Base-by-base conservation (phyloP, 805 yeast species). In the Cyberlindnera euphorbiiphila region DNA sequence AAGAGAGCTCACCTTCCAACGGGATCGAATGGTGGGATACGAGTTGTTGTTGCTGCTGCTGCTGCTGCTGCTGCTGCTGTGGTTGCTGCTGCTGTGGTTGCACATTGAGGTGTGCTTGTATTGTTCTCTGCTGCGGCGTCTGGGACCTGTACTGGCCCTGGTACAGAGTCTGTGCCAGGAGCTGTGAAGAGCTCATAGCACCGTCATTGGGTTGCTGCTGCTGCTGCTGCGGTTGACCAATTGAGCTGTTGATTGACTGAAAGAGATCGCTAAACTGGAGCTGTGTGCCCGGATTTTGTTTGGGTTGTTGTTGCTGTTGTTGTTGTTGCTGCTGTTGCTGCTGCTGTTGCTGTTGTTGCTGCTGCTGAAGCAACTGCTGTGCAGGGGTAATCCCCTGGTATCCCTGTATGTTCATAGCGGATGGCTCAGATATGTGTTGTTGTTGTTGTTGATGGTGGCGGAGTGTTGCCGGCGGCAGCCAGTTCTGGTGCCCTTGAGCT, bases 91-190 rank as follows among this genome's bases (percentile, higher is more conserved):
- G 59, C 22, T 51, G 64, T 32, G 58, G 64, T 16, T 47, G 59
- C 36, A 53, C 67, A 14, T 54, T 57, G 28, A 54, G 62, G 27
- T 57, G 60, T 36, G 56, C 61, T 35, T 54, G 64, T 37, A 49
- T 44, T 10, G 48, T 46, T 47, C 57, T 48, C 39, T 47, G 47
- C 28, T 53, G 62, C 15, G 62, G 61, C 9, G 64, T 61, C 26
- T 48, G 57, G 11, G 61, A 47, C 27, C 67, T 55, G 45, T 59
- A 66, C 20, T 57, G 60, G 25, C 69, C 68, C 37, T 63, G 72
- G 38, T 64, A 68, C 26, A 64, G 45, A 5, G 67, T 54, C 43
- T 66, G 71, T 5, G 71, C 64, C 33, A 67, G 36, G 30, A 66
- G 45, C 23, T 64, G 61, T 1, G 68, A 57, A 10, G 66, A 60